phyloP scores from a whole-genome alignment of 2,329 filamentous ascomycete genomes.

The Monosporascus sp. region DNA sequence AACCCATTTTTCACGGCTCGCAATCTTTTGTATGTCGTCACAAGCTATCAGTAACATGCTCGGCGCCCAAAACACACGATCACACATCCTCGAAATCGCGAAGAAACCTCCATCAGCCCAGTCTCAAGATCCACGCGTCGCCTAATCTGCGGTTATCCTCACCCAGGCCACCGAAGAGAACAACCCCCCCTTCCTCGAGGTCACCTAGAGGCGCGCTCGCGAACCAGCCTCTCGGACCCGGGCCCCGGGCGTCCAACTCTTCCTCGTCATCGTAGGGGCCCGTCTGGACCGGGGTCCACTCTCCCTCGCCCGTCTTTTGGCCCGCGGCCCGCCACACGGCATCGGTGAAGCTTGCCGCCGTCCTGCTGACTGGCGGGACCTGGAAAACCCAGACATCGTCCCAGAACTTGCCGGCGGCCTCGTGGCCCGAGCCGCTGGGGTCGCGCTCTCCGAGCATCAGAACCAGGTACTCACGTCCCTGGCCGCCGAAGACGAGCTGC shows the following conservation, averaged over 20 bases:
- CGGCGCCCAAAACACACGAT: no score
- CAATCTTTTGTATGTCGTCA: no score
- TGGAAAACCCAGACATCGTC: constrained; percentile 61
- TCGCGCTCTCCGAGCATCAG: constrained; percentile 55
- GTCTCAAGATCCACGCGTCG: constrained; percentile 60
- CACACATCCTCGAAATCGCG: no score
- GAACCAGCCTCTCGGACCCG: constrained; percentile 52
- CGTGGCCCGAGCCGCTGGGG: constrained; percentile 44
- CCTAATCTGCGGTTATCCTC: constrained; percentile 46
- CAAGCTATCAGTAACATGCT: no score
- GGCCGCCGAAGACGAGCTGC: constrained; percentile 51
- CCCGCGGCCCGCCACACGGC: constrained; percentile 50
- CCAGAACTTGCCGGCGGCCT: constrained; percentile 48
- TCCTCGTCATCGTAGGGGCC: constrained; percentile 49
- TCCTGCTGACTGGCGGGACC: constrained; percentile 50
- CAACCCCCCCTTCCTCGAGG: constrained; percentile 52
- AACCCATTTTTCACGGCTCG: no score
- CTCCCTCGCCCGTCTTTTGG: constrained; percentile 50
- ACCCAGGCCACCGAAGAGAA: constrained; percentile 57
- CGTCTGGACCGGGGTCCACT: constrained; percentile 47
- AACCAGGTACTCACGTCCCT: constrained; percentile 57
- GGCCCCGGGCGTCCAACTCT: constrained; percentile 39
- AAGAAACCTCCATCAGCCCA: constrained; percentile 29
- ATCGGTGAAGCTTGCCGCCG: constrained; percentile 49
- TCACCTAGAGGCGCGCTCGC: constrained; percentile 52